phyloP scores from a whole-genome alignment of 2,329 filamentous ascomycete genomes.

The Diaporthe helianthi region DNA sequence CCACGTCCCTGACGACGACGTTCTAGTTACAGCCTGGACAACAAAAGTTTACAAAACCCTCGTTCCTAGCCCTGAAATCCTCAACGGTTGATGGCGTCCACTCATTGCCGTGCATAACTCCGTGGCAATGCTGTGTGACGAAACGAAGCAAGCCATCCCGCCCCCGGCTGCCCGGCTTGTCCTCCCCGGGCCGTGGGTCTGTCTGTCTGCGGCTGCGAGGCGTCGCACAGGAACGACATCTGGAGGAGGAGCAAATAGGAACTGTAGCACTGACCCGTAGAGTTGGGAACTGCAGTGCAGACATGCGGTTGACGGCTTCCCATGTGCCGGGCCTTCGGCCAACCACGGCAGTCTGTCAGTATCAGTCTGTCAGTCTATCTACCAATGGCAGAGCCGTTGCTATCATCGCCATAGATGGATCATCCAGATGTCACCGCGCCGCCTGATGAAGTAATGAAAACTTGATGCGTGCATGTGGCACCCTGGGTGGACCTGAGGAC shows the following conservation, averaged over 20 bases:
- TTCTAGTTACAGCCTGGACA: neutral
- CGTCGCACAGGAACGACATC: neutral
- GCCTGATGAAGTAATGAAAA: no score
- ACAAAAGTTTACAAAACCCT: no score
- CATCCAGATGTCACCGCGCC: no score
- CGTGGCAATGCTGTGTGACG: slow-evolving; percentile 2
- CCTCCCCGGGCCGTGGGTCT: neutral
- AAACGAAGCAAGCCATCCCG: neutral
- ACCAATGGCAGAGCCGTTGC: neutral
- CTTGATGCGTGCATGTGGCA: no score
- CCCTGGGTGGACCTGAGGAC: no score
- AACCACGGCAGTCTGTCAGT: neutral
- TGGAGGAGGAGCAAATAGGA: neutral
- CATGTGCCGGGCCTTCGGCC: neutral
- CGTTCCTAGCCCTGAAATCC: neutral
- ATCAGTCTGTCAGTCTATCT: no score
- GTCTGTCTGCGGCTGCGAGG: neutral
- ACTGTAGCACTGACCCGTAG: neutral
- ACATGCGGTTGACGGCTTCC: neutral
- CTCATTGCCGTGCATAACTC: neutral
- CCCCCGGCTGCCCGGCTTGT: slow-evolving; percentile 1
- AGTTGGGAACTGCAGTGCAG: slow-evolving; percentile 16
- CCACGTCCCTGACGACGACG: neutral
- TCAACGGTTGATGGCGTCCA: slow-evolving; percentile 7
- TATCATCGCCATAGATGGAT: no score